These are phyloP conservation scores for Teratosphaeria zuluensis DNA, from an alignment of 2,329 filamentous ascomycete genomes.

Conservation along the genomic window DNA sequence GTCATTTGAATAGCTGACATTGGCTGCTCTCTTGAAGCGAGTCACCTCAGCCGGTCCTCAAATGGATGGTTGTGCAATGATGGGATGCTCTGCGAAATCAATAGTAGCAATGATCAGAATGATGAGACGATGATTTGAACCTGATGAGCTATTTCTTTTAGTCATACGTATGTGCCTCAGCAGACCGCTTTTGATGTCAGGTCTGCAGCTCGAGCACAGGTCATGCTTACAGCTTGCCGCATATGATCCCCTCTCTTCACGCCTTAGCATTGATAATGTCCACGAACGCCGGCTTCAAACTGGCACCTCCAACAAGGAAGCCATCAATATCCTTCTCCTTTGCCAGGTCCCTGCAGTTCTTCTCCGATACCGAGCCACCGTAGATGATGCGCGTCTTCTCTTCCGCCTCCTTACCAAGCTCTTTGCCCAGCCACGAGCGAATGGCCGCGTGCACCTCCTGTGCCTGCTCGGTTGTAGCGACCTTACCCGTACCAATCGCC, in stretches of 20 bases:
- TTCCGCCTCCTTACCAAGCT: conserved; percentile 66
- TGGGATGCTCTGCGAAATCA: background rate
- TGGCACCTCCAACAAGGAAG: conserved; percentile 93
- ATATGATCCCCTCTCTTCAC: background rate
- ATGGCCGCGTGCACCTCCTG: conserved; percentile 92
- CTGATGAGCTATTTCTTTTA: background rate
- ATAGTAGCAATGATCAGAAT: background rate
- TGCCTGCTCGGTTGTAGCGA: conserved; percentile 78
- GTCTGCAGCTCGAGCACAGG: background rate
- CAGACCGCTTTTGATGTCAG: background rate
- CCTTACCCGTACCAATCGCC: conserved; percentile 86
- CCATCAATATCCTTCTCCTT: conserved; percentile 95
- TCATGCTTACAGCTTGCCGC: background rate
- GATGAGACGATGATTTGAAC: background rate
- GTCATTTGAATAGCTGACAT: too few relatives aligned
- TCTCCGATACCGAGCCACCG: conserved; percentile 91
- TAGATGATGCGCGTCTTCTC: conserved; percentile 92
- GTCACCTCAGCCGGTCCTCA: too few relatives aligned
- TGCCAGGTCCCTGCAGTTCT: conserved; percentile 90
- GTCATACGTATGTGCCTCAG: background rate
- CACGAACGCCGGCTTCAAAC: conserved; percentile 86
- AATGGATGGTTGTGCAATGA: too few relatives aligned
- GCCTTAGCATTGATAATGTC: conserved; percentile 58
- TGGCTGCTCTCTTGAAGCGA: too few relatives aligned
- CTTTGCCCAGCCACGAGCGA: conserved; percentile 69